Conservation (phyloP, 257 asterid genomes). For the Anisodus tanguticus region DNA sequence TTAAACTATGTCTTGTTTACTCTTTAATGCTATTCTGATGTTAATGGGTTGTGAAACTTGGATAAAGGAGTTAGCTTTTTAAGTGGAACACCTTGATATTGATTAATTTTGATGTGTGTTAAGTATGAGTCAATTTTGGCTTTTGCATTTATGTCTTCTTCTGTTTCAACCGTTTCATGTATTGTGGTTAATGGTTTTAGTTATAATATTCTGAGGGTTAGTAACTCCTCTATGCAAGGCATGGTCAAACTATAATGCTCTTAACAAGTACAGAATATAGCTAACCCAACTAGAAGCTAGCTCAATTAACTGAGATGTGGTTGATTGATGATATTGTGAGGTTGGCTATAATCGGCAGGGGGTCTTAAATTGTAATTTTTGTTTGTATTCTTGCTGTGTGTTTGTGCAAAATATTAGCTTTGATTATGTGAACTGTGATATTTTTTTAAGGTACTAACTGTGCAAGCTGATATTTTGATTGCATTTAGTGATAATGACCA, state of each 20-base stretch:
- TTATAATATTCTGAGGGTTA: background rate
- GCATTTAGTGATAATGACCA: background rate
- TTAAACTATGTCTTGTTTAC: background rate
- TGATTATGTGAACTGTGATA: too few species aligned
- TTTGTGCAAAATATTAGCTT: too few species aligned
- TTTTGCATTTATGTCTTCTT: background rate
- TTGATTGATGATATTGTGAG: background rate
- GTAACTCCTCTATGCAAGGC: background rate
- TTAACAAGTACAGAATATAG: background rate
- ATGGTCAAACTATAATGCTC: background rate
- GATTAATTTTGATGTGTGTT: background rate
- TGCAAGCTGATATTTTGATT: background rate
- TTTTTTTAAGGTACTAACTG: too few species aligned
- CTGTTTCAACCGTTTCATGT: background rate
- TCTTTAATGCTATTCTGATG: conserved; percentile 9
- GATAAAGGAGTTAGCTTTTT: background rate
- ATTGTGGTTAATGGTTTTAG: background rate
- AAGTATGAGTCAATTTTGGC: background rate
- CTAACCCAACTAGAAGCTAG: background rate
- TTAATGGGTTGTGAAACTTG: conserved; percentile 2
- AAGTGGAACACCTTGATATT: background rate
- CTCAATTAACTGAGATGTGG: background rate
- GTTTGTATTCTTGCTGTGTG: too few species aligned
- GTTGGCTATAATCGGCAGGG: too few species aligned
- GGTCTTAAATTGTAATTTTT: too few species aligned